Evolutionary conservation across 768 basidiomycete genomes (phyloP).

Genomic region (Tricholomella constricta): DNA sequence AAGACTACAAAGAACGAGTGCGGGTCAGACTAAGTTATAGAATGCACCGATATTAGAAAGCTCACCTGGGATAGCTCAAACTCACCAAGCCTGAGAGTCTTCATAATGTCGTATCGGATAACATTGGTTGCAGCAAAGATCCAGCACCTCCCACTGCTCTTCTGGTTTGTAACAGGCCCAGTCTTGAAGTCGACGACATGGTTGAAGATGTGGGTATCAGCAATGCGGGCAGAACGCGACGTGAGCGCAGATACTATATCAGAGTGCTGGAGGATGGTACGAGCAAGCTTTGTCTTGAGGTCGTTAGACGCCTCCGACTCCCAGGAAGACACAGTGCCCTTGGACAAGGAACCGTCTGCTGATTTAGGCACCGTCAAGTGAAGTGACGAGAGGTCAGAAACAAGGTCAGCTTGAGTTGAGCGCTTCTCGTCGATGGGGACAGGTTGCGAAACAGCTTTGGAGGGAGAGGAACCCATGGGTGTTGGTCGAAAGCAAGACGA

Average conservation of each 20-base stretch:
- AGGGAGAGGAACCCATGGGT: slow-evolving; percentile 31
- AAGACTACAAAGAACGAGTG: slow-evolving; percentile 49
- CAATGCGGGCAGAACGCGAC: slow-evolving; percentile 61
- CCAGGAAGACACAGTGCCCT: slow-evolving; percentile 65
- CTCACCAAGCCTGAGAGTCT: slow-evolving; percentile 80
- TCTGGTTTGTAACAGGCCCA: slow-evolving; percentile 84
- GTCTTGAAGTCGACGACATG: slow-evolving; percentile 78
- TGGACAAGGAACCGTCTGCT: slow-evolving; percentile 59
- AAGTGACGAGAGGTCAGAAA: slow-evolving; percentile 34
- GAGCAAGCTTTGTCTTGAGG: slow-evolving; percentile 70
- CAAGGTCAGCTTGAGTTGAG: slow-evolving; percentile 19
- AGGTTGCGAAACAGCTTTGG: slow-evolving; percentile 26
- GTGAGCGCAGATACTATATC: slow-evolving; percentile 64
- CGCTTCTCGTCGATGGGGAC: slow-evolving; percentile 34
- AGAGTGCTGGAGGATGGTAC: slow-evolving; percentile 71
- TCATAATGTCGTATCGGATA: slow-evolving; percentile 81
- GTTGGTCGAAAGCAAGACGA: background rate
- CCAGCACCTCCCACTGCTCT: slow-evolving; percentile 92
- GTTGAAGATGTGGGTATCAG: slow-evolving; percentile 83
- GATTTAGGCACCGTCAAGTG: slow-evolving; percentile 46
- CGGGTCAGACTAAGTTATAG: slow-evolving; percentile 1
- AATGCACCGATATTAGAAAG: background rate
- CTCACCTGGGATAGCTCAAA: slow-evolving; percentile 89
- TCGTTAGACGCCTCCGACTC: slow-evolving; percentile 55
- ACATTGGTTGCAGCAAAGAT: slow-evolving; percentile 92